Evolutionary conservation across 2,329 filamentous ascomycete species (phyloP).

Genomic region (Scytalidium sp.): DNA sequence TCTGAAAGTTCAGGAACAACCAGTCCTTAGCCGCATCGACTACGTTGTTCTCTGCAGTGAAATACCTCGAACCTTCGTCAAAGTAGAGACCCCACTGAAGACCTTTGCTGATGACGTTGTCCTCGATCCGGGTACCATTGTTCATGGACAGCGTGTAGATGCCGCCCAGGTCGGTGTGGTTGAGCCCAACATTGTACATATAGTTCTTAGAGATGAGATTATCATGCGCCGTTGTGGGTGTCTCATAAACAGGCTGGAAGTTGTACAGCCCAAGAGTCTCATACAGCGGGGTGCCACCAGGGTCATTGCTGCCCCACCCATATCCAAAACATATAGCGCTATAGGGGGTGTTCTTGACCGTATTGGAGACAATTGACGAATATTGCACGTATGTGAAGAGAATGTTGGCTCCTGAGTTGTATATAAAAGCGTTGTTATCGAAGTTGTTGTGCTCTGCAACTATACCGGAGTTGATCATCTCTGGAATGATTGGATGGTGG

Average conservation of each 20-base stretch:
- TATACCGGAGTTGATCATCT: constrained; percentile 2
- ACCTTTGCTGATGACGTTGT: background rate
- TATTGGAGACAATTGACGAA: constrained; percentile 1
- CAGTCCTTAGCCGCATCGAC: background rate
- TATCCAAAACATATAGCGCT: constrained; percentile 1
- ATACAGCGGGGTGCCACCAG: background rate
- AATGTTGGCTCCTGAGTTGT: background rate
- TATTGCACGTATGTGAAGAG: background rate
- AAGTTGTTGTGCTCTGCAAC: constrained; percentile 1
- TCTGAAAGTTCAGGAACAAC: background rate
- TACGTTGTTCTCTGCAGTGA: background rate
- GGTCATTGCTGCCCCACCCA: constrained; percentile 2
- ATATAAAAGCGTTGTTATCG: background rate
- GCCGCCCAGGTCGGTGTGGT: background rate
- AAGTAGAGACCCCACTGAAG: background rate
- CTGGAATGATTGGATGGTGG: constrained; percentile 2
- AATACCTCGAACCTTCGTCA: background rate
- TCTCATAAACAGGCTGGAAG: constrained; percentile 3
- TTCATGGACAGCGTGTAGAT: background rate
- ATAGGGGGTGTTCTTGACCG: background rate
- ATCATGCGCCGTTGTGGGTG: background rate
- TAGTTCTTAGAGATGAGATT: constrained; percentile 1
- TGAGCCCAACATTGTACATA: background rate
- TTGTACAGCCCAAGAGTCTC: background rate
- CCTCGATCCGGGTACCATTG: background rate